A percentile compares a stretch with the other conserved stretches of the same genome.
Conservation (phyloP, 1,284 basidiomycete species). For the Pholiota adiposa region DNA sequence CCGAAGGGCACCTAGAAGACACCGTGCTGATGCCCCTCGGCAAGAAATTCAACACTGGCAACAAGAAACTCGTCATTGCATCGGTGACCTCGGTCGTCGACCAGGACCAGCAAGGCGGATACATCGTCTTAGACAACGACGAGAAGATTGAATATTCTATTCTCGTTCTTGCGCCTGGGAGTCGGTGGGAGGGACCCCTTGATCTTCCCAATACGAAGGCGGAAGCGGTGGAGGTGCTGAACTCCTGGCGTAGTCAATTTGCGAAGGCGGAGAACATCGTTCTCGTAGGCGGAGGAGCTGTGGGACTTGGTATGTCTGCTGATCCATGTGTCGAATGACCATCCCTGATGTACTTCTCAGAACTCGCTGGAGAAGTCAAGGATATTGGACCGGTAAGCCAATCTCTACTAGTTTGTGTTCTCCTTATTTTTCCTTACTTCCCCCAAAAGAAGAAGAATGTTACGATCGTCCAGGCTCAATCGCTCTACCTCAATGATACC, state of each 20-base stretch:
- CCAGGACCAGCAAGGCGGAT: constrained; percentile 40
- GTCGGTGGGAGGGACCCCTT: constrained; percentile 53
- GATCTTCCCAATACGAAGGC: constrained; percentile 46
- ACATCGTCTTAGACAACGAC: constrained; percentile 51
- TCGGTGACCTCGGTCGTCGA: constrained; percentile 47
- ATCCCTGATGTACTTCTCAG: constrained; percentile 32
- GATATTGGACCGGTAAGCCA: constrained; percentile 50
- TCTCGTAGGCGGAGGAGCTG: constrained; percentile 63
- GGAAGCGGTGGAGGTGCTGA: constrained; percentile 43
- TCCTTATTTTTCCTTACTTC: constrained; percentile 27
- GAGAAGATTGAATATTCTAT: constrained; percentile 54
- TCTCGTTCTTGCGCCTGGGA: constrained; percentile 63
- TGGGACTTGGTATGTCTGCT: constrained; percentile 54
- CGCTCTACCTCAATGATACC: constrained; percentile 54
- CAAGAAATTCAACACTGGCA: constrained; percentile 31
- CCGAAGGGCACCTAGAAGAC: constrained; percentile 39
- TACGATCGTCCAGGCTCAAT: constrained; percentile 63
- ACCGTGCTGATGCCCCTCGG: constrained; percentile 42
- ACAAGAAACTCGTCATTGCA: constrained; percentile 50
- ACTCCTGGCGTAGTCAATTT: constrained; percentile 49
- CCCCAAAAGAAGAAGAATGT: constrained; percentile 54
- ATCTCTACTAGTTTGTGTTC: constrained; percentile 1
- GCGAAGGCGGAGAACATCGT: constrained; percentile 52
- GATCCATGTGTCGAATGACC: constrained; percentile 31
- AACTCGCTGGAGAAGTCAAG: constrained; percentile 61